A percentile compares a stretch with the other conserved stretches of the same genome.
phyloP scores from a whole-genome alignment of 208 protist genomes.

The Leishmania guyanensis region DNA sequence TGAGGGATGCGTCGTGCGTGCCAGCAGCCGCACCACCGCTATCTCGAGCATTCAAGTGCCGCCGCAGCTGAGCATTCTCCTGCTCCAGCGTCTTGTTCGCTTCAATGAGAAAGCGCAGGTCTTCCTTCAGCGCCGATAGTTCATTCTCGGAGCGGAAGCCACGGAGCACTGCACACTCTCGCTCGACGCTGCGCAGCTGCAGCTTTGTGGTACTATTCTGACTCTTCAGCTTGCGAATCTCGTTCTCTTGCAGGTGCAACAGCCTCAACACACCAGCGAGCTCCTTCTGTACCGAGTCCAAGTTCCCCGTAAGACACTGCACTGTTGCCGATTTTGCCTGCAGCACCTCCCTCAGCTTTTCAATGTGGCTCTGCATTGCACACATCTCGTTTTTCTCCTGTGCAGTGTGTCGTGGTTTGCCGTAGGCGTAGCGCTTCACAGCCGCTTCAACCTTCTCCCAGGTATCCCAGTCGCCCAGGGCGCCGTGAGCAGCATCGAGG shows the following conservation, averaged over 20 bases:
- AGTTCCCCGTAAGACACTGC: constrained; percentile 18
- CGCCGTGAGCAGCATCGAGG: constrained; percentile 26
- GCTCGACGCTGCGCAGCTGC: constrained; percentile 57
- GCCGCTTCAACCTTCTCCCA: constrained; percentile 70
- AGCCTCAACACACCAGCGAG: constrained; percentile 54
- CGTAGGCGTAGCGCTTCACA: constrained; percentile 78
- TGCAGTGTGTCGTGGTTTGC: constrained; percentile 29
- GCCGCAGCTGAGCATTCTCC: constrained; percentile 56
- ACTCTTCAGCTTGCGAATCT: constrained; percentile 46
- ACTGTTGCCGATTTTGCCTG: constrained; percentile 15
- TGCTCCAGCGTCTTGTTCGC: constrained; percentile 77
- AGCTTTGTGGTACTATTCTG: constrained; percentile 43
- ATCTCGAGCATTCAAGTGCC: constrained; percentile 30
- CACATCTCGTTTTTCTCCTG: constrained; percentile 22
- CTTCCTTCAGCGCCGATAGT: constrained; percentile 30
- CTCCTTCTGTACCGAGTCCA: constrained; percentile 48
- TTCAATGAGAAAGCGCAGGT: constrained; percentile 68
- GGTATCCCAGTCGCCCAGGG: constrained; percentile 79
- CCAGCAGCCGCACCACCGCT: background rate
- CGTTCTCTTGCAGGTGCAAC: constrained; percentile 54
- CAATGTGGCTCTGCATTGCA: constrained; percentile 44
- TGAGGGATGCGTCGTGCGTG: background rate
- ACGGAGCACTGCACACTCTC: constrained; percentile 37
- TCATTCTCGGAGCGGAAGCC: constrained; percentile 24
- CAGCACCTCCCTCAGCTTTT: constrained; percentile 20